phyloP scores from a whole-genome alignment of 352 stramenopile genomes.

The Phytophthora ramorum region DNA sequence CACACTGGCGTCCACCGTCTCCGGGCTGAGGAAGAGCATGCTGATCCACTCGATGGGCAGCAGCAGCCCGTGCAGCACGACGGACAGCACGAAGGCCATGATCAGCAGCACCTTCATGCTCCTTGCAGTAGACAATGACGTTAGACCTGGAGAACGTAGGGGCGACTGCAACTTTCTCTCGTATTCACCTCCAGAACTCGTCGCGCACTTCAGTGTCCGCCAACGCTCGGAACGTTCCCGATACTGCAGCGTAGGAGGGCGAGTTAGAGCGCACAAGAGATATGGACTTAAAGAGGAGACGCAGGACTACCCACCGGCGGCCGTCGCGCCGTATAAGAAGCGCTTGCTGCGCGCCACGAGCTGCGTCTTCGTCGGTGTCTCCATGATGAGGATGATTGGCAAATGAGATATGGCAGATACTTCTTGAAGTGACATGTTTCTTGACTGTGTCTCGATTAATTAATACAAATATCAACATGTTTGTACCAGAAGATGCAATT shows the following conservation, averaged over 20 bases:
- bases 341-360: slow-evolving; percentile 38
- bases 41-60: slow-evolving; percentile 71
- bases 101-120: slow-evolving; percentile 58
- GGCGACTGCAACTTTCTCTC: slow-evolving; percentile 2
- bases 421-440: slow-evolving; percentile 24
- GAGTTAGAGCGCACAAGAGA: not conserved
- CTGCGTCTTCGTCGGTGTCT: slow-evolving; percentile 10
- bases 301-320: slow-evolving; percentile 31
- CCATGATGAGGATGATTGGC: slow-evolving; percentile 13
- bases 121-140: slow-evolving; percentile 25
- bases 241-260: slow-evolving; percentile 18
- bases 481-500: not conserved
- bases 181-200: slow-evolving; percentile 53
- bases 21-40: slow-evolving; percentile 41
- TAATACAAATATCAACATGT: not conserved
- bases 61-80: slow-evolving; percentile 52
- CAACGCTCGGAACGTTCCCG: slow-evolving; percentile 45
- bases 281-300: not conserved
- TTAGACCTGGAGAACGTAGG: slow-evolving; percentile 15
- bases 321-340: slow-evolving; percentile 39
- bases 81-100: slow-evolving; percentile 61
- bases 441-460: not conserved
- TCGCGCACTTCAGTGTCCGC: slow-evolving; percentile 49
- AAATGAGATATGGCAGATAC: slow-evolving; percentile 17
- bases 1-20: slow-evolving; percentile 56